Base-by-base conservation (phyloP, 2,329 filamentous ascomycete genomes). In the Tetracladium maxilliforme region DNA sequence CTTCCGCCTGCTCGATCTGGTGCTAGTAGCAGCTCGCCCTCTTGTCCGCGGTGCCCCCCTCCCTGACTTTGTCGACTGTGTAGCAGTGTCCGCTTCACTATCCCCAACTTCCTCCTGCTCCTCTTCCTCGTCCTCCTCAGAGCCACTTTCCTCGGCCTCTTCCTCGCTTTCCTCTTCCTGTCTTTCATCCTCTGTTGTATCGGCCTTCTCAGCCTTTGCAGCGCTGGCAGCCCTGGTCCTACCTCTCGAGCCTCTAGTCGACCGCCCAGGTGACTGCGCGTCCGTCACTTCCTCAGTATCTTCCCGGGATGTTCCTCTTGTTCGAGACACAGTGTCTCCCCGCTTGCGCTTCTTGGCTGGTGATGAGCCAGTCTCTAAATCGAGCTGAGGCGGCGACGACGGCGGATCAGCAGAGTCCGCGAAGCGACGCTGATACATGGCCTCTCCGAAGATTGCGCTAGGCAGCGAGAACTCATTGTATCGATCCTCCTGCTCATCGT, bases 401-500 rank as follows among this genome's bases (percentile, higher is more conserved):
- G 40, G 35, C 19, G 49, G 38, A 33, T 58, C 39, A 24, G 38
- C 40, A 14, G 28, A 16, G 13, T 32, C 29, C 24, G 29, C 4
- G 34, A 29, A 22, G 34, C 35, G n/a, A 37, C 44, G 18, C 34
- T 40, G 29, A 38, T 36, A 43, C 26, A 35, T 41, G 9, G 32
- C 21, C 10, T 45, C 41, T 13, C 36, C 41, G 28, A 39, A 52
- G 3, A 47, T 45, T 6, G 44, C 41, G 14, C 56, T 45, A 0
- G 74, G 74, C 5, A 82, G 56, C 15, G 64, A 58, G 36, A 83
- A 83, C 14, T 77, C 68, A 27, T 68, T 60, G 43, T 74, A 81
- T 30, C 64, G 60, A 14, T 73, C 64, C 27, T 64, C 58, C 12
- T 64, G 60, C 16, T 61, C 57, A 18, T 69, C 60, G 32, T 63